Evolutionary conservation across 495 filamentous ascomycete genomes (phyloP).

Genomic region (Tuber brumale): DNA sequence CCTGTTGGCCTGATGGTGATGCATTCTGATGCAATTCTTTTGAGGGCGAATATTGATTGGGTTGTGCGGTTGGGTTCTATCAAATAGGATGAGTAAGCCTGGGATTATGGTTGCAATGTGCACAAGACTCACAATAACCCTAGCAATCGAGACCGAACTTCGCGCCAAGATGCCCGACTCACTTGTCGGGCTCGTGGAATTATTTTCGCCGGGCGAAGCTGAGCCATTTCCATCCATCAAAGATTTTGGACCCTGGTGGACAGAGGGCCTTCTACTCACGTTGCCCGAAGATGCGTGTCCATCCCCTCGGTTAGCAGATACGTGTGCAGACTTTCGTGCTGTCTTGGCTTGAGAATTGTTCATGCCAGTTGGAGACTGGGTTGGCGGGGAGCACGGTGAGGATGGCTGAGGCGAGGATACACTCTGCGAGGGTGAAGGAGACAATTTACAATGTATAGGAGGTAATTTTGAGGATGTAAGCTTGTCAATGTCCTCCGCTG

Average conservation of each 20-base stretch:
- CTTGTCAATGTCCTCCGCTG: slow-evolving; percentile 28
- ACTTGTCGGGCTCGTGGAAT: background rate
- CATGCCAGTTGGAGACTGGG: slow-evolving; percentile 19
- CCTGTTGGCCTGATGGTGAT: background rate
- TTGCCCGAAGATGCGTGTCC: slow-evolving; percentile 29
- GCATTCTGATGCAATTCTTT: background rate
- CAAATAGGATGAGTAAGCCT: background rate
- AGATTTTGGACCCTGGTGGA: background rate
- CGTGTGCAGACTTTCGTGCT: slow-evolving; percentile 32
- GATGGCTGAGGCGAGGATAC: background rate
- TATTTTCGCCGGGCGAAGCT: slow-evolving; percentile 1
- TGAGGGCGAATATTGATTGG: background rate
- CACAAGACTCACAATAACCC: slow-evolving; percentile 1
- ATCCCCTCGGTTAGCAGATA: slow-evolving; percentile 22
- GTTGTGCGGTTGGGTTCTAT: background rate
- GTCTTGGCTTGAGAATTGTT: slow-evolving; percentile 33
- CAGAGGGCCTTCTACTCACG: slow-evolving; percentile 19
- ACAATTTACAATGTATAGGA: slow-evolving; percentile 4
- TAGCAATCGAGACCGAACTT: background rate
- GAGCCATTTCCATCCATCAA: background rate
- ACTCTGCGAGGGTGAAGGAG: background rate
- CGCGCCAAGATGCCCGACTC: background rate
- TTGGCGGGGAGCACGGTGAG: slow-evolving; percentile 6
- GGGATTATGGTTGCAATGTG: background rate
- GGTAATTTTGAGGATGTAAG: slow-evolving; percentile 14